Base-by-base conservation (phyloP, 139 green algal species). In the Micractinium sp. region DNA sequence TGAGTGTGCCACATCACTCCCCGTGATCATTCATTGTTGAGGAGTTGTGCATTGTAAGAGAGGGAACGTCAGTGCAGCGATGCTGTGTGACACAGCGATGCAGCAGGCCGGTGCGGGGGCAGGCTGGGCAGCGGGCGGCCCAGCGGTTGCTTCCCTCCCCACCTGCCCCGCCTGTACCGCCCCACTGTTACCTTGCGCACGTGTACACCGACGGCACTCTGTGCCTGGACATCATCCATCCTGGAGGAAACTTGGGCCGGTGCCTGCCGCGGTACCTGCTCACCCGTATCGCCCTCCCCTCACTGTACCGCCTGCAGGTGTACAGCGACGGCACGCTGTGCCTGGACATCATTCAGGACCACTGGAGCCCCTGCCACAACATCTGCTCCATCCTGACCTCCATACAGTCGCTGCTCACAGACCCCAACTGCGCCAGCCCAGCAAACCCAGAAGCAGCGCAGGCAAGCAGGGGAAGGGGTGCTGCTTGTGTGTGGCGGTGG, bases 281-380 rank as follows among this genome's bases (percentile, higher is more conserved):
- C 63, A 27, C 22, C 39, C 39, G 23, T 41, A 35, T 23, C 23
- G 22, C 39, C 39, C 39, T 83, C 13, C 41, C 35, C 12, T 18
- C 35, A 23, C 73, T 66, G 67, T 47, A 36, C 23, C 31, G 19
- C 63, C n/a, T 90, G 85, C 60, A 66, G 56, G 66, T 87, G 35
- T 98, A 98, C 86, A 90, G 38, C 16, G 97, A 99, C 89, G 97
- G 97, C 41, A 98, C 93, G 22, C 87, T 99, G 41, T 99, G 97
- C 94, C 89, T 99, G 89, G 97, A 99, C 91, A 97, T 98, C 79
- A 96, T 99, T 35, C 97, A 99, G 31, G 97, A 99, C 88, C 89
- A 94, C 82, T 99, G 97, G 97, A 94, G 85, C 3, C 97, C 97
- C 19, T 96, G 92, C 90, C 97, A 99, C 92, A 98, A 95, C 92